Conservation (phyloP, 257 asterid species). For the Salvia splendens region DNA sequence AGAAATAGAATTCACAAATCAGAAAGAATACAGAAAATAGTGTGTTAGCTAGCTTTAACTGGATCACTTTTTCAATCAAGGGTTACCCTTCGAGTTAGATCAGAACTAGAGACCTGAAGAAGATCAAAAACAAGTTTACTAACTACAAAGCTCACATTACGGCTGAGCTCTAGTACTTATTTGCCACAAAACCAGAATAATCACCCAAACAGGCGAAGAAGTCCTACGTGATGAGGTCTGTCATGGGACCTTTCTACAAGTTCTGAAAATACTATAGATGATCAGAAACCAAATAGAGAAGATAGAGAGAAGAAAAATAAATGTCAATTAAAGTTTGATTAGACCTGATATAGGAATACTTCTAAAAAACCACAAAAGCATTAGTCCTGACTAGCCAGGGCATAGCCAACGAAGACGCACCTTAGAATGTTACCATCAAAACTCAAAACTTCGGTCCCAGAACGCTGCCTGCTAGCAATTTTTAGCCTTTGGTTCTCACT, state of each 20-base stretch:
- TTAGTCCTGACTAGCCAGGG: constrained; percentile 20
- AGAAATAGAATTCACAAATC: not conserved
- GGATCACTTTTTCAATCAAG: not conserved
- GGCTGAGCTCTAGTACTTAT: constrained; percentile 1
- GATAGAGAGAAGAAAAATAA: not conserved
- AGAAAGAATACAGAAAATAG: not conserved
- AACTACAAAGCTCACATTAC: not conserved
- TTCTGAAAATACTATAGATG: not conserved
- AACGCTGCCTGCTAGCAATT: constrained; percentile 87
- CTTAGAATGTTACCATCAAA: constrained; percentile 92
- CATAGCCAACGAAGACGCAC: constrained; percentile 44
- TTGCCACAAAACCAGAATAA: constrained; percentile 10
- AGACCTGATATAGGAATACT: constrained; percentile 1
- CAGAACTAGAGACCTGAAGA: not conserved
- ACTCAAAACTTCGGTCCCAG: constrained; percentile 86
- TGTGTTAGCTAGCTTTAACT: not conserved
- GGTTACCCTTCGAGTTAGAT: not conserved
- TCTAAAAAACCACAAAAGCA: constrained; percentile 13
- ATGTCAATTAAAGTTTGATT: constrained; percentile 6
- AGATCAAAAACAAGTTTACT: not conserved
- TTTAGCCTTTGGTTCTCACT: constrained; percentile 86
- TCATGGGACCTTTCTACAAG: constrained; percentile 10
- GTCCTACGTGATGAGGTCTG: constrained; percentile 10
- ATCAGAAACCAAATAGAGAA: not conserved
- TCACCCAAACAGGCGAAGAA: not conserved